Evolutionary conservation across 1,139 yeast genomes (phyloP).

Genomic region (Lipomyces yarrowii): DNA sequence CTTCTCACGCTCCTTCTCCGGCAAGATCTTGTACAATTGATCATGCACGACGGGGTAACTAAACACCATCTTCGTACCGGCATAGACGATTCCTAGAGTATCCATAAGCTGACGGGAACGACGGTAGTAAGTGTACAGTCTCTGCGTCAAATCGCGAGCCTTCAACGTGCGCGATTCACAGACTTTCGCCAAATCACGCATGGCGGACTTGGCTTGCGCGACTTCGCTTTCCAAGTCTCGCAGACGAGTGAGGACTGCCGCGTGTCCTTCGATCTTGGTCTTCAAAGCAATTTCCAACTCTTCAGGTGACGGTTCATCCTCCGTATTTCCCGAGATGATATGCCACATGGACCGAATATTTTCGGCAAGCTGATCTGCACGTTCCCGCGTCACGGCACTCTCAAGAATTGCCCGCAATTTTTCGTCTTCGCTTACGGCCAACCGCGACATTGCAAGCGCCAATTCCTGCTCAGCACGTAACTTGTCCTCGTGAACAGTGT

Average conservation of each 20-base stretch:
- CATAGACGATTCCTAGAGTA: constrained; percentile 41
- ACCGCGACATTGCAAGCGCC: constrained; percentile 6
- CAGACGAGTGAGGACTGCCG: background rate
- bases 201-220: constrained; percentile 2
- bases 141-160: constrained; percentile 45
- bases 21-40: constrained; percentile 19
- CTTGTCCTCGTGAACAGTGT: background rate
- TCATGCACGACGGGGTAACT: constrained; percentile 23
- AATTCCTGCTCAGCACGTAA: constrained; percentile 9
- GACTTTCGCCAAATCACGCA: constrained; percentile 26
- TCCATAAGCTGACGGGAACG: constrained; percentile 66
- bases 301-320: constrained; percentile 7
- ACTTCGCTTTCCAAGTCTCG: constrained; percentile 11
- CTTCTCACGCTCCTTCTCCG: constrained; percentile 20
- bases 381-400: constrained; percentile 1
- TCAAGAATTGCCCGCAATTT: constrained; percentile 1
- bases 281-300: constrained; percentile 6
- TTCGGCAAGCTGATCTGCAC: background rate
- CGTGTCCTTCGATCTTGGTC: background rate
- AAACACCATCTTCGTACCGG: constrained; percentile 15
- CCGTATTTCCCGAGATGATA: constrained; percentile 2
- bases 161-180: constrained; percentile 41
- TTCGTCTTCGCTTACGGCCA: constrained; percentile 13
- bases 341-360: constrained; percentile 1
- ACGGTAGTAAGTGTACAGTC: constrained; percentile 44